Conservation (phyloP, 2,329 filamentous ascomycete genomes). For the Chaetomiaceae sp. region DNA sequence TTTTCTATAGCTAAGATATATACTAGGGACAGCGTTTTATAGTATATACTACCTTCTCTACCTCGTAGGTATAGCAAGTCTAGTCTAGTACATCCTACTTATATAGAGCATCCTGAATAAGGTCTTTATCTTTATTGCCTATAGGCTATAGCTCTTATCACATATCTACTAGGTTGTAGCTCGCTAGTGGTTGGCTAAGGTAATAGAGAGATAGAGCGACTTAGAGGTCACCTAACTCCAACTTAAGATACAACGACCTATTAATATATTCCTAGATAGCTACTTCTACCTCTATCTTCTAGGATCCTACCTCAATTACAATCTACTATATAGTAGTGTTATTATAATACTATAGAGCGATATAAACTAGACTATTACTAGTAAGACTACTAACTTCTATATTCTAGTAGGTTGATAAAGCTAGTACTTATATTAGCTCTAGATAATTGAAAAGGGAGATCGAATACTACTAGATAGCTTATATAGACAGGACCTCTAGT, state of each 20-base stretch:
- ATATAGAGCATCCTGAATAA: constrained; percentile 4
- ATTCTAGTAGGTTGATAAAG: constrained; percentile 6
- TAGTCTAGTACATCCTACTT: constrained; percentile 7
- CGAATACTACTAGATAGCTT: constrained; percentile 5
- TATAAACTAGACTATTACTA: constrained; percentile 3
- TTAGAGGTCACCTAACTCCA: constrained; percentile 4
- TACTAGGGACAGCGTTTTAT: too few relatives aligned
- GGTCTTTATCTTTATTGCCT: constrained; percentile 7
- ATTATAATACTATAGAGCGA: constrained; percentile 10
- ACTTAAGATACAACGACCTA: constrained; percentile 7
- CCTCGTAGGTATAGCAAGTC: constrained; percentile 1
- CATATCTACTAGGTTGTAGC: constrained; percentile 7
- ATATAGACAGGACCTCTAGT: constrained; percentile 6
- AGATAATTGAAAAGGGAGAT: constrained; percentile 1
- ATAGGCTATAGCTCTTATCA: constrained; percentile 4
- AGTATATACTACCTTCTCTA: too few relatives aligned
- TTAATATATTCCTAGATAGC: constrained; percentile 7
- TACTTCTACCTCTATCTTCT: constrained; percentile 12
- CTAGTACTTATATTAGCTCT: constrained; percentile 6
- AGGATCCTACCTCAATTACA: constrained; percentile 10
- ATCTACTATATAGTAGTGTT: constrained; percentile 3
- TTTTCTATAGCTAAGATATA: too few relatives aligned
- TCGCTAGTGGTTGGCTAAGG: not conserved
- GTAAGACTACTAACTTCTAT: constrained; percentile 9
- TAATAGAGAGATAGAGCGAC: constrained; percentile 9